Conservation (phyloP, 768 basidiomycete species). For the Pleurotus citrinopileatus region DNA sequence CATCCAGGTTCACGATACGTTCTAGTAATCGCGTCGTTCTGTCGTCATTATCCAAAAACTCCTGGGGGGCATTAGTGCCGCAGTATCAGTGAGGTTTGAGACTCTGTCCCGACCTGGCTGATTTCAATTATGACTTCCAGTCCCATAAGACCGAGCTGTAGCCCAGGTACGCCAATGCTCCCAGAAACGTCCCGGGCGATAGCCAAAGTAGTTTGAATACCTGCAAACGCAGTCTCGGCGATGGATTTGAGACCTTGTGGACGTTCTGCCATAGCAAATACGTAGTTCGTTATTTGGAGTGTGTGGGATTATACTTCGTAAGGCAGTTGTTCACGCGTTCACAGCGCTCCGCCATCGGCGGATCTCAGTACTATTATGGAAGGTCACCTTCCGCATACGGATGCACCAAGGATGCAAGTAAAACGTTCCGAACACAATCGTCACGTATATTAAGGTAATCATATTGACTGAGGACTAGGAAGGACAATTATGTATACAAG, state of each 20-base stretch:
- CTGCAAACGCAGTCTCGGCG: not conserved
- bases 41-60: slow-evolving; percentile 3
- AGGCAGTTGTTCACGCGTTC: too few relatives aligned
- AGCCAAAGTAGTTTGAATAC: not conserved
- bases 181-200: not conserved
- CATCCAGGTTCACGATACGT: not conserved
- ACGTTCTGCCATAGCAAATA: not conserved
- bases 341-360: too few relatives aligned
- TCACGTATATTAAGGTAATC: too few relatives aligned
- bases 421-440: not conserved
- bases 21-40: slow-evolving; percentile 3
- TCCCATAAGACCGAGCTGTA: not conserved
- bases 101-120: not conserved
- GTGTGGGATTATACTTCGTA: too few relatives aligned
- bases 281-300: not conserved
- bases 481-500: too few relatives aligned
- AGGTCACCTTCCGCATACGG: not conserved
- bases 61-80: not conserved
- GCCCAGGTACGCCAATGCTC: not conserved
- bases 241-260: not conserved
- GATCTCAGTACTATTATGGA: too few relatives aligned
- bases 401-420: not conserved
- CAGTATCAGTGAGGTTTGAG: not conserved
- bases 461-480: too few relatives aligned
- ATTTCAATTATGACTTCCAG: not conserved